Evolutionary conservation across 2,329 filamentous ascomycete genomes (phyloP).

Genomic region (Coniella lustricola): DNA sequence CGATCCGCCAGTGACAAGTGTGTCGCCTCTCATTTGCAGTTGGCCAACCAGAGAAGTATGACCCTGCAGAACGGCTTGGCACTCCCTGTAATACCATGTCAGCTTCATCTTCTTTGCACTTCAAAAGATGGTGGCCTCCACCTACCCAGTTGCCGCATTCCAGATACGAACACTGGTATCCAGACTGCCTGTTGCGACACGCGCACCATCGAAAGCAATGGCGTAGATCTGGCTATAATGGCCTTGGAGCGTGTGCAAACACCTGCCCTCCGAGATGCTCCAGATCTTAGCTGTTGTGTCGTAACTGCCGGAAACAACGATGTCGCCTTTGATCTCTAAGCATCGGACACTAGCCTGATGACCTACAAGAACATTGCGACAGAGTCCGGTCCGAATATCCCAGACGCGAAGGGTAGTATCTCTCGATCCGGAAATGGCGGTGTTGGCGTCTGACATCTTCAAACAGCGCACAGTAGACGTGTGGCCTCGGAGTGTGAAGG

Average conservation of each 20-base stretch:
- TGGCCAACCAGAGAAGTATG: conserved; percentile 96
- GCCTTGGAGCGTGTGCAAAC: conserved; percentile 79
- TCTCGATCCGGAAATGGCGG: conserved; percentile 90
- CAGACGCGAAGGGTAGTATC: conserved; percentile 93
- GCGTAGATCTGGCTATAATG: conserved; percentile 99
- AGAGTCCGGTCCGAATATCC: conserved; percentile 84
- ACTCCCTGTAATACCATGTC: conserved; percentile 46
- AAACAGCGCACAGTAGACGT: conserved; percentile 94
- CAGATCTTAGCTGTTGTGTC: conserved; percentile 95
- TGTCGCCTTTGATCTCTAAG: conserved; percentile 90
- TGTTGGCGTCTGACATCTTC: conserved; percentile 93
- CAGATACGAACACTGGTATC: conserved; percentile 97
- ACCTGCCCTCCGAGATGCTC: conserved; percentile 94
- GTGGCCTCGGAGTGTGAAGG: conserved; percentile 84
- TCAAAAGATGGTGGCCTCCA: conserved; percentile 18
- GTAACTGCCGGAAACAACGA: conserved; percentile 97
- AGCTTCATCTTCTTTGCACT: not conserved
- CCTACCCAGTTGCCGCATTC: conserved; percentile 82
- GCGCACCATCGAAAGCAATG: conserved; percentile 89
- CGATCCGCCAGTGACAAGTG: conserved; percentile 89
- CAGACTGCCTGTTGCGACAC: conserved; percentile 89
- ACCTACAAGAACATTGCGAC: conserved; percentile 84
- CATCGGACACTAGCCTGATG: conserved; percentile 95
- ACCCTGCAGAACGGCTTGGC: conserved; percentile 86
- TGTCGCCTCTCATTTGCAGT: conserved; percentile 90